Base-by-base conservation (phyloP, 805 yeast species). In the Metschnikowia anglica region DNA sequence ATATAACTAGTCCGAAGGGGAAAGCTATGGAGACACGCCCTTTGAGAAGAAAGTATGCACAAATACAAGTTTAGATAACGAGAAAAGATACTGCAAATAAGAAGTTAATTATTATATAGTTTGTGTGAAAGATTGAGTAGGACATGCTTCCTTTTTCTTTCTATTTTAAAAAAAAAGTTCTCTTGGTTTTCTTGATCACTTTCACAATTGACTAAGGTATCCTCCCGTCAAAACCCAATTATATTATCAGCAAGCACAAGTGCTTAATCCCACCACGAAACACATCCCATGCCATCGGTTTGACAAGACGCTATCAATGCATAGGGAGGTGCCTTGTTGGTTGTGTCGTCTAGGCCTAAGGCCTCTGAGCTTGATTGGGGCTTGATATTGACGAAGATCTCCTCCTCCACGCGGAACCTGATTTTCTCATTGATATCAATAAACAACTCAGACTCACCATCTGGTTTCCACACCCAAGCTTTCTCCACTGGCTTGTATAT, bases 261-360 rank as follows among this genome's bases (percentile, higher is more conserved):
- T 12, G 10, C n/a, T 27, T 34, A 82, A 57, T 86, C 95, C 99
- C 99, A 91, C 99, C 99, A 93, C 43, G 90, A 79, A 30, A 88
- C 82, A 54, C 95, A 80, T 4, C 99, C 99, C 95, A 89, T 88
- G 33, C 99, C 99, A 57, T 89, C 97, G 3, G 88, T 81, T 61
- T 89, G 97, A 62, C 97, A 89, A 50, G 96, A 85, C 13, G 91
- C 98, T 21, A 87, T 64, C 20, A 91, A 66, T 8, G 88, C 87
- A 66, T 88, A 90, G 12, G 97, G 88, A 9, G 97, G 93, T 10
- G 76, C 70, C 41, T 74, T 74, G 20, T 65, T 65, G 17, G 59
- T 54, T 9, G 62, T 54, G 9, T 63, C 66, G 47, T 72, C 77
- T 25, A 51, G 36, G 12, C 66, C 64, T 41, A 64, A 66, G 23